These are phyloP conservation scores for Pythium sukuiense DNA, from an alignment of 352 stramenopile species.

Conservation along the genomic window DNA sequence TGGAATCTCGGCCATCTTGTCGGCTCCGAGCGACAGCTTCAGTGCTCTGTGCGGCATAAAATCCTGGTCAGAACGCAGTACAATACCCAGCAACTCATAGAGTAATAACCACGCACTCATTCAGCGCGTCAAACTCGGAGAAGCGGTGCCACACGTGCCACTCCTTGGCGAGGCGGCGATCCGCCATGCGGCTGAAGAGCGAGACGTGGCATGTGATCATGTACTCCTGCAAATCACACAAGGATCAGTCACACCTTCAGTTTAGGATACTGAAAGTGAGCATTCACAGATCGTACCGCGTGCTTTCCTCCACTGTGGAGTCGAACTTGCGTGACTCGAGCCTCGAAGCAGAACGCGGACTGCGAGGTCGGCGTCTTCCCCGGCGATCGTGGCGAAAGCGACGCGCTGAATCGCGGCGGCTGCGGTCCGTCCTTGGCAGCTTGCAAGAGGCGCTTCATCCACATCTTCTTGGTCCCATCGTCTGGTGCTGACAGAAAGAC, in stretches of 20 bases:
- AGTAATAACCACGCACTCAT: constrained; percentile 35
- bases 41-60: constrained; percentile 27
- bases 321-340: constrained; percentile 29
- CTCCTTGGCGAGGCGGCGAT: constrained; percentile 50
- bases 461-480: constrained; percentile 52
- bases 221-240: constrained; percentile 43
- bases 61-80: neutral
- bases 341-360: constrained; percentile 29
- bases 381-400: constrained; percentile 39
- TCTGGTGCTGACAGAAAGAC: constrained; percentile 43
- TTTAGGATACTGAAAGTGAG: neutral
- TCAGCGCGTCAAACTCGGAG: constrained; percentile 58
- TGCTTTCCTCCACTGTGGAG: constrained; percentile 46
- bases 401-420: constrained; percentile 39
- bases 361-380: constrained; percentile 19
- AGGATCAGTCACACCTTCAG: neutral
- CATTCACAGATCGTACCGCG: constrained; percentile 34
- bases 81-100: neutral
- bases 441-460: constrained; percentile 49
- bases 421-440: constrained; percentile 44
- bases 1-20: constrained; percentile 43
- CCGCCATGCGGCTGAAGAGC: constrained; percentile 49
- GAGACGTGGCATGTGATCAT: constrained; percentile 60
- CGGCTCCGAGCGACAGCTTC: constrained; percentile 41
- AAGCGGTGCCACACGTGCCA: constrained; percentile 71